Evolutionary conservation across 768 basidiomycete species (phyloP), one percentile per base, ranked within the genome.

Genomic region (Trametopsis cervina): DNA sequence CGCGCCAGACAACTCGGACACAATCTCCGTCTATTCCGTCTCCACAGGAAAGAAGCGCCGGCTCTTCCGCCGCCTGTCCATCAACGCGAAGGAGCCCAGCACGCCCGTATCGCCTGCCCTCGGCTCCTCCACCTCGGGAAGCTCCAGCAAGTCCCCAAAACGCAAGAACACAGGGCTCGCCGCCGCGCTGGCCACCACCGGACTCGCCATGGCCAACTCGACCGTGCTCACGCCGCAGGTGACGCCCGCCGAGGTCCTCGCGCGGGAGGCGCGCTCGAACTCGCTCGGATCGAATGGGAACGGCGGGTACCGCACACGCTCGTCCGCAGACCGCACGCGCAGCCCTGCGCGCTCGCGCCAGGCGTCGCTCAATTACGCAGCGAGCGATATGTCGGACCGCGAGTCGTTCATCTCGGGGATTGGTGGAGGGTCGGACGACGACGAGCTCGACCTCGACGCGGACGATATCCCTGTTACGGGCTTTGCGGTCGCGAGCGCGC

Each of bases 401-500:
- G 42, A 56, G 25, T 63, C 61, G 7, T 60, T 53, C 53, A 50
- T 43, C 26, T 56, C 42, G 17, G 50, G 50, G n/a, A 26, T 53
- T 24, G 45, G 49, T 12, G 54, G 54, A 27, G 49, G 54, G 15
- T 60, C 54, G 12, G 63, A 59, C 26, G 62, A 59, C 23, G 71
- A 72, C 48, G 60, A 63, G 40, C 59, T 62, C 12, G 64, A 64
- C 48, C 50, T 85, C 22, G 80, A 76, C 46, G 74, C 81, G 42
- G 81, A 85, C 46, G 87, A 89, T 58, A 89, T 91, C 12, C 85
- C 94, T 1, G 89, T 97, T 4, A 95, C 91, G 4, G 94, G 95
- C 2, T 99, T 98, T 63, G 94, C 96, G 0, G 94, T 98, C 18
- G 96, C 95, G 7, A 96, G 91, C 64, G 90, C 82, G 58, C 91